Evolutionary conservation across 352 stramenopile species (phyloP).

Genomic region (Aphanomyces euteiches): DNA sequence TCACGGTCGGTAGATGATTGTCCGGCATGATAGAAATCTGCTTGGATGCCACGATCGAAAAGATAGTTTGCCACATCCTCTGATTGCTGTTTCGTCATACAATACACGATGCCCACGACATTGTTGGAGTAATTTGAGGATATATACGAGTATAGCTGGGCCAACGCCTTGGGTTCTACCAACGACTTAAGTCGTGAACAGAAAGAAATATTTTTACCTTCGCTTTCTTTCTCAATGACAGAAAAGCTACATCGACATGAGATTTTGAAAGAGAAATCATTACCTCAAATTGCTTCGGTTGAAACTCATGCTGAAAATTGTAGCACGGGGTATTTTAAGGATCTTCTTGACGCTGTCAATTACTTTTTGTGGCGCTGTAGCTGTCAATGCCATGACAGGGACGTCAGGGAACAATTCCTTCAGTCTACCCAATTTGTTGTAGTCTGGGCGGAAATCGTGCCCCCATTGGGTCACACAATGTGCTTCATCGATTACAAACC

Average conservation of each 20-base stretch:
- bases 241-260: not conserved
- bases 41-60: constrained; percentile 16
- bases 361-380: constrained; percentile 33
- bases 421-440: constrained; percentile 32
- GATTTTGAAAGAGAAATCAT: constrained; percentile 36
- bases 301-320: constrained; percentile 29
- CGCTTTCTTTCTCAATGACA: constrained; percentile 14
- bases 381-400: constrained; percentile 33
- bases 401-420: constrained; percentile 31
- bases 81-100: constrained; percentile 29
- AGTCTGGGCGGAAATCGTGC: constrained; percentile 30
- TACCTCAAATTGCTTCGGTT: constrained; percentile 31
- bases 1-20: constrained; percentile 24
- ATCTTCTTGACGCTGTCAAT: constrained; percentile 28
- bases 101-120: constrained; percentile 32
- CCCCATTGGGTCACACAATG: constrained; percentile 40
- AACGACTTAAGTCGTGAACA: not conserved
- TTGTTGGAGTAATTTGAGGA: constrained; percentile 22
- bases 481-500: constrained; percentile 40
- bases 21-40: constrained; percentile 28
- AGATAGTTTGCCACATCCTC: constrained; percentile 32
- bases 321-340: constrained; percentile 21
- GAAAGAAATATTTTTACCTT: not conserved
- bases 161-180: constrained; percentile 23
- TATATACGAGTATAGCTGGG: constrained; percentile 18